Evolutionary conservation across 1,139 yeast species (phyloP).

Genomic region (Magnusiomyces tetraspermus): DNA sequence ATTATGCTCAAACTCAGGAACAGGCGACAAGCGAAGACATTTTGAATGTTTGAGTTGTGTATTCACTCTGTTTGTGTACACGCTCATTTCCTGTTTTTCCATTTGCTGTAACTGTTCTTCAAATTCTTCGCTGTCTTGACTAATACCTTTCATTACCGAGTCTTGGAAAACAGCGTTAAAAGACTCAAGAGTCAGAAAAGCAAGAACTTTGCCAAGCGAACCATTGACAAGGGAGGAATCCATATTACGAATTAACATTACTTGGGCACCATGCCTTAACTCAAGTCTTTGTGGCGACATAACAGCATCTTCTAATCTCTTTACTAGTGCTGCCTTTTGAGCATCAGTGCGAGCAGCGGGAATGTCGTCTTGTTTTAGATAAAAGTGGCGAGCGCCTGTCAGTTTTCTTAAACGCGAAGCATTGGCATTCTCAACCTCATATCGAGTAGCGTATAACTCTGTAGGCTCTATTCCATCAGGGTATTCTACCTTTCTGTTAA

Average conservation of each 20-base stretch:
- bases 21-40: neutral
- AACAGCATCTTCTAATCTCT: neutral
- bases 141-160: too few relatives aligned
- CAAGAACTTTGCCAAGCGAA: conserved; percentile 75
- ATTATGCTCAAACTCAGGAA: neutral
- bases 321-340: neutral
- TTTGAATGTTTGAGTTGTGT: neutral
- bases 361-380: conserved; percentile 1
- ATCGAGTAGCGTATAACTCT: conserved; percentile 64
- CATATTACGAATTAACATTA: conserved; percentile 87
- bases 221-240: conserved; percentile 89
- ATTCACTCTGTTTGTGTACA: neutral
- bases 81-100: neutral
- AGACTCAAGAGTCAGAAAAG: conserved; percentile 46
- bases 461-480: conserved; percentile 75
- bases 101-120: neutral
- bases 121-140: neutral
- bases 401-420: conserved; percentile 41
- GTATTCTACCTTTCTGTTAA: conserved; percentile 49
- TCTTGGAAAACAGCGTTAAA: neutral
- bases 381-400: conserved; percentile 9
- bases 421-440: conserved; percentile 68
- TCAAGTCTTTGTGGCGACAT: conserved; percentile 12
- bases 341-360: neutral
- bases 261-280: conserved; percentile 50